Percentiles rank a stretch among this genome's conserved stretches.
These are phyloP conservation scores for Acer negundo DNA, from an alignment of 345 rosid species.

Conservation along the genomic window DNA sequence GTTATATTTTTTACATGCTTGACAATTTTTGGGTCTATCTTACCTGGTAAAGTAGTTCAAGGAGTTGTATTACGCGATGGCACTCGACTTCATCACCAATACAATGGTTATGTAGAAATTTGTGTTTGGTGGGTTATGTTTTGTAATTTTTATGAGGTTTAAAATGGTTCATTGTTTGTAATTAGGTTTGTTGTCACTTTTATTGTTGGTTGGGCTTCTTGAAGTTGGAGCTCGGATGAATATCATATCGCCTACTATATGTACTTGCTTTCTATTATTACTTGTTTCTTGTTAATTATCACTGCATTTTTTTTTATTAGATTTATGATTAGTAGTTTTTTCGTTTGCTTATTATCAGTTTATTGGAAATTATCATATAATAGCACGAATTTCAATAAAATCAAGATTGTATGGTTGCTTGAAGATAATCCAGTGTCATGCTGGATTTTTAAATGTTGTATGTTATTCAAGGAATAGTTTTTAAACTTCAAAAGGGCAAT, in stretches of 20 bases:
- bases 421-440: neutral
- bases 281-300: neutral
- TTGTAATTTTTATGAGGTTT: neutral
- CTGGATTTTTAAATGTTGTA: neutral
- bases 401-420: neutral
- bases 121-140: neutral
- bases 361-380: neutral
- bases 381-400: neutral
- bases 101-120: constrained; percentile 52
- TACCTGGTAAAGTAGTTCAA: constrained; percentile 70
- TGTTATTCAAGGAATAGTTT: neutral
- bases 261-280: constrained; percentile 3
- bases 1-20: constrained; percentile 56
- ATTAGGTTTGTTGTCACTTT: constrained; percentile 60
- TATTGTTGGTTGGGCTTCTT: constrained; percentile 56
- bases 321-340: neutral
- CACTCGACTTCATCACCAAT: constrained; percentile 66
- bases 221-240: constrained; percentile 56
- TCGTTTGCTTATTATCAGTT: neutral
- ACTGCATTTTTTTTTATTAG: neutral
- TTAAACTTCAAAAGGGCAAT: neutral
- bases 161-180: neutral
- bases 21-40: constrained; percentile 58
- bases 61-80: constrained; percentile 66
- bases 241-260: constrained; percentile 60